Evolutionary conservation across 2,329 filamentous ascomycete species (phyloP).

Genomic region (Pseudogymnoascus sp.): DNA sequence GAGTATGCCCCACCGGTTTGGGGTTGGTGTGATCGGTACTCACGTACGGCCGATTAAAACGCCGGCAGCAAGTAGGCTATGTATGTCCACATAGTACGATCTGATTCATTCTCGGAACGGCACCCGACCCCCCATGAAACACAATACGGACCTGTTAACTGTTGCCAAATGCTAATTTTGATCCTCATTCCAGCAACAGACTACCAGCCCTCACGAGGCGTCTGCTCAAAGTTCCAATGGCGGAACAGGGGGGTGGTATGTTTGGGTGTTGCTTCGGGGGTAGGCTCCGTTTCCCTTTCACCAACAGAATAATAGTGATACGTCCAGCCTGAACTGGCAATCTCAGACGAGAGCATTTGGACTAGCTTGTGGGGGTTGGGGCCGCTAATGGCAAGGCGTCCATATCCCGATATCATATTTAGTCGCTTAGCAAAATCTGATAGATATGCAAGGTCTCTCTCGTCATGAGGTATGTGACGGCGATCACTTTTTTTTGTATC

Average conservation of each 20-base stretch:
- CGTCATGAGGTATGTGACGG: background rate
- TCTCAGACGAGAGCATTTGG: background rate
- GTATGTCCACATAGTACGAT: background rate
- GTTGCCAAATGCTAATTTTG: background rate
- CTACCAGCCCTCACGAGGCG: background rate
- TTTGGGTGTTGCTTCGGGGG: background rate
- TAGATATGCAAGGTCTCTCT: constrained; percentile 6
- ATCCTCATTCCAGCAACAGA: background rate
- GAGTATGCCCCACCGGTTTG: background rate
- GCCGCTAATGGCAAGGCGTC: background rate
- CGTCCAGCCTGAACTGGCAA: background rate
- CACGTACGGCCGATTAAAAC: background rate
- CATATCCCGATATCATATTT: background rate
- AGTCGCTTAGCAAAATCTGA: background rate
- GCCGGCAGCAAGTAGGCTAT: background rate
- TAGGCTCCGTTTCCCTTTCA: background rate
- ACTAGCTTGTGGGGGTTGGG: background rate
- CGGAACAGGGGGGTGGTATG: background rate
- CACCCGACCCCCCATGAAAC: background rate
- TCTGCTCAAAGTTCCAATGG: background rate
- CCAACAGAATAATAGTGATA: background rate
- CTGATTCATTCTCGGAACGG: background rate
- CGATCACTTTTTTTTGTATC: constrained; percentile 1
- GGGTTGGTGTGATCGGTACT: background rate
- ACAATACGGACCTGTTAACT: background rate